These are phyloP conservation scores for Ceratobasidium papillatum DNA, from an alignment of 1,284 basidiomycete genomes.

Conservation along the genomic window DNA sequence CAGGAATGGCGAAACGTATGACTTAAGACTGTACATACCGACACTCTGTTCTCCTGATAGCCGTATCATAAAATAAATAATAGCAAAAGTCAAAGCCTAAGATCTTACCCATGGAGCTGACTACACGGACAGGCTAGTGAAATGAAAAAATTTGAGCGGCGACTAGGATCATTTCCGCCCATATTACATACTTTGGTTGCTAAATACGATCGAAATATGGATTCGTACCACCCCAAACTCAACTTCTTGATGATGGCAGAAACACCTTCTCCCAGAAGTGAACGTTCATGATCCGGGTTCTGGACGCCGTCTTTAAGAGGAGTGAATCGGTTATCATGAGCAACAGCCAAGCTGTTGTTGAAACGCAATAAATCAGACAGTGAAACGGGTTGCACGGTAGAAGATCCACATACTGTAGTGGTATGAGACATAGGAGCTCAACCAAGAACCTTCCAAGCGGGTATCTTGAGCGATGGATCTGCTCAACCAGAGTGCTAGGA, in stretches of 20 bases:
- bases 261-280: slow-evolving; percentile 53
- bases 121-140: slow-evolving; percentile 67
- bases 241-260: background rate
- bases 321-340: slow-evolving; percentile 67
- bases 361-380: slow-evolving; percentile 65
- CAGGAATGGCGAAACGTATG: background rate
- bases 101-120: slow-evolving; percentile 67
- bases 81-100: background rate
- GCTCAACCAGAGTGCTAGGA: background rate
- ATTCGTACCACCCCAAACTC: slow-evolving; percentile 69
- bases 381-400: slow-evolving; percentile 67
- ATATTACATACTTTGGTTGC: slow-evolving; percentile 58
- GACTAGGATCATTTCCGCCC: background rate
- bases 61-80: slow-evolving; percentile 55
- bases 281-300: slow-evolving; percentile 67
- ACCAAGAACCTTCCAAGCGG: slow-evolving; percentile 54
- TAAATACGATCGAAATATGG: slow-evolving; percentile 69
- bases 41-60: slow-evolving; percentile 63
- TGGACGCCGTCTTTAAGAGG: slow-evolving; percentile 68
- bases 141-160: background rate
- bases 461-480: background rate
- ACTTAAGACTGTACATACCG: slow-evolving; percentile 24
- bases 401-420: slow-evolving; percentile 65
- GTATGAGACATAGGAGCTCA: slow-evolving; percentile 68
- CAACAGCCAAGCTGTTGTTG: slow-evolving; percentile 57